A percentile compares a stretch with the other conserved stretches of the same genome.
Evolutionary conservation across 75 land plant genomes (phyloP).

Genomic region (Pinus tabuliformis): DNA sequence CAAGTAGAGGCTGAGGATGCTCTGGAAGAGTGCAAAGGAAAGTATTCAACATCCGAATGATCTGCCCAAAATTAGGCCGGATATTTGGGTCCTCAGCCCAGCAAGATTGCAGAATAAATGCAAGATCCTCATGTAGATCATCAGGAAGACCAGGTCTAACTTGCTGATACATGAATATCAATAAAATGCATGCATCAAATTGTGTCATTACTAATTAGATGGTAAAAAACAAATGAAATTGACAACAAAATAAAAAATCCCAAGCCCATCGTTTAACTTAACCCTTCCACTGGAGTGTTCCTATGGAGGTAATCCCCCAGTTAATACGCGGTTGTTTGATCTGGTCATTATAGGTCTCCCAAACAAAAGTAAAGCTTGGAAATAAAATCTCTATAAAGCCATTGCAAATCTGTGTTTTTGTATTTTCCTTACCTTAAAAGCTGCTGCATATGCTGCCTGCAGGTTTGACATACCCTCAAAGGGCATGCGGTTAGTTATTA

Average conservation of each 20-base stretch:
- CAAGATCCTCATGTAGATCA: slow-evolving; percentile 63
- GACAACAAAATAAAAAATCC: not conserved
- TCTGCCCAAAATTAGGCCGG: slow-evolving; percentile 82
- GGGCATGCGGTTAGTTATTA: slow-evolving; percentile 92
- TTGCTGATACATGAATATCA: slow-evolving; percentile 34
- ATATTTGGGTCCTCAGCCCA: slow-evolving; percentile 94
- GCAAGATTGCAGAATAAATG: slow-evolving; percentile 80
- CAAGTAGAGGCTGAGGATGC: slow-evolving; percentile 24
- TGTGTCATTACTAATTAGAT: not conserved
- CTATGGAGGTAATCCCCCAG: not conserved
- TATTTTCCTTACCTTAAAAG: slow-evolving; percentile 63
- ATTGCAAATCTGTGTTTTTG: not conserved
- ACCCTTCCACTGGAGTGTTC: not conserved
- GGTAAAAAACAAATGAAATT: not conserved
- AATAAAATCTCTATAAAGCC: not conserved
- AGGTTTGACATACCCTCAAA: slow-evolving; percentile 97
- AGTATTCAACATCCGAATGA: slow-evolving; percentile 75
- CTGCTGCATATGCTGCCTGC: slow-evolving; percentile 99
- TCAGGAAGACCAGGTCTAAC: slow-evolving; percentile 67
- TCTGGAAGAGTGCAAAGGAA: slow-evolving; percentile 61
- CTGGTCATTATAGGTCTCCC: not conserved
- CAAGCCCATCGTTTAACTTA: not conserved
- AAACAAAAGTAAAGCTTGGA: not conserved
- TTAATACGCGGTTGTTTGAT: not conserved
- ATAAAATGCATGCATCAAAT: not conserved